A percentile compares a stretch with the other conserved stretches of the same genome.
Conservation (phyloP, 2,329 filamentous ascomycete genomes). For the Epichloe sibirici region DNA sequence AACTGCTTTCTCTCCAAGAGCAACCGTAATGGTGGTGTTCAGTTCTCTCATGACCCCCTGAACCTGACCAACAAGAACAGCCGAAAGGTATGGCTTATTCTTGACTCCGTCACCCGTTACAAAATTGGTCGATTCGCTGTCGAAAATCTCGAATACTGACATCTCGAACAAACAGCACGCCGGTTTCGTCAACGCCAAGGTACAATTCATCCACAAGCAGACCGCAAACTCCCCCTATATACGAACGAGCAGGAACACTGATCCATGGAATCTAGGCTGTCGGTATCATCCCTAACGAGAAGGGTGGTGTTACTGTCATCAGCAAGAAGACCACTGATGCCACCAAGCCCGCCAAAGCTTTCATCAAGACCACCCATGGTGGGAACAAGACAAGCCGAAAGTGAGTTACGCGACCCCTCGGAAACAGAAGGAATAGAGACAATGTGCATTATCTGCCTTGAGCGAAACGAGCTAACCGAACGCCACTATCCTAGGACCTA, state of each 20-base stretch:
- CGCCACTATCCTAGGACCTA: conserved; percentile 54
- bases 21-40: conserved; percentile 62
- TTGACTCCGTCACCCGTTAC: not conserved
- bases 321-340: conserved; percentile 69
- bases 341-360: conserved; percentile 60
- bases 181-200: conserved; percentile 90
- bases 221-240: not conserved
- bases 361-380: conserved; percentile 56
- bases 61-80: conserved; percentile 88
- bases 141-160: conserved; percentile 23
- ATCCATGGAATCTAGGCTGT: conserved; percentile 50
- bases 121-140: not conserved
- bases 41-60: conserved; percentile 87
- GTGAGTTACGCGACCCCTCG: conserved; percentile 16
- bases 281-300: conserved; percentile 61
- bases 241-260: conserved; percentile 6
- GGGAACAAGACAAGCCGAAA: conserved; percentile 66
- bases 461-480: not conserved
- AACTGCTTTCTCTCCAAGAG: conserved; percentile 92
- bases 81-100: conserved; percentile 56
- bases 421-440: not conserved
- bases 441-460: conserved; percentile 11
- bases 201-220: conserved; percentile 27
- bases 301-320: conserved; percentile 68
- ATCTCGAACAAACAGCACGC: conserved; percentile 49